A percentile compares a stretch with the other conserved stretches of the same genome.
Conservation (phyloP, 176 grass and related monocot genomes). For the barley (Hordeum vulgare) region MorexV3_pseudomolecules_assembly NC_058519.1:117368389-117368888, state of each 20-base stretch:
- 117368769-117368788: background rate
- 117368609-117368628: conserved; percentile 9
- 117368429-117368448: background rate
- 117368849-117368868: background rate
- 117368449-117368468: background rate
- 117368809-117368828: background rate
- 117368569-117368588: background rate
- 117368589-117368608: conserved; percentile 25
- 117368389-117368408: conserved; percentile 1
- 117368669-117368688: background rate
- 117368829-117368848: no score
- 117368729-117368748: background rate
- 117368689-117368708: background rate
- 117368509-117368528: conserved; percentile 23
- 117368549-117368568: conserved; percentile 3
- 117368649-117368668: background rate
- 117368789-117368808: background rate
- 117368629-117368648: background rate
- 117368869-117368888: background rate
- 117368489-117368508: conserved; percentile 17
- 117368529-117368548: background rate
- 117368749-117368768: background rate
- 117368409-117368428: background rate
- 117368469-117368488: conserved; percentile 18
- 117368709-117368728: background rate